Base-by-base conservation (phyloP, 805 yeast genomes). In the Nakazawaea holstii region DNA sequence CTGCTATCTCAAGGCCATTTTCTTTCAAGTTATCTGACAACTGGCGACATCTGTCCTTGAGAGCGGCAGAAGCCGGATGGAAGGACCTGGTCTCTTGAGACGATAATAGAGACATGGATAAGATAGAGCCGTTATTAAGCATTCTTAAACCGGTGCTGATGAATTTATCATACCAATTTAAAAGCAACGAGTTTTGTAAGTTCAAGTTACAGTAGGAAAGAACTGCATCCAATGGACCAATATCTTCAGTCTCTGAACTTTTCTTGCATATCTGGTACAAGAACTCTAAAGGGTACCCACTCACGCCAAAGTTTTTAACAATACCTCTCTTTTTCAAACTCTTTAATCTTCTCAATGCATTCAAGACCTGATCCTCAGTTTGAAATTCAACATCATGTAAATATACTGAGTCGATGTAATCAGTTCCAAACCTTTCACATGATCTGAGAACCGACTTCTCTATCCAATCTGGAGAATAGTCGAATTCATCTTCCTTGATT, bases 341-440 rank as follows among this genome's bases (percentile, higher is more conserved):
- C 55, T 69, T 75, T 53, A 89, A 68, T 53, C 80, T 82, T 27
- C 61, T 65, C 44, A 92, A 67, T 0, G 96, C 97, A 24, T 62
- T 82, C 14, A 78, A 57, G 4, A 82, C 77, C 24, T 77, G 76
- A 1, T 61, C 69, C 28, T 75, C 75, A 1, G 73, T 60, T 7
- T 80, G 84, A 63, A 91, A 92, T 60, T 91, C 98, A 42, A 89
- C 79, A 59, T 91, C 98, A 64, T 92, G 98, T 55, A 89, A 69
- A 61, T 86, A 87, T 5, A 92, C 90, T 49, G 87, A 66, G 62
- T 91, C 97, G 51, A 92, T 60, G 60, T 89, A 88, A 2, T 54
- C 50, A 0, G 95, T 86, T 37, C 75, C 59, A 45, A 91, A 72
- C 46, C 97, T 68, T 41, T 76, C 60, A 45, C 87, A 67, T 6